Conservation (phyloP, 139 green algal genomes). For the Zygnema circumcarinatum region DNA sequence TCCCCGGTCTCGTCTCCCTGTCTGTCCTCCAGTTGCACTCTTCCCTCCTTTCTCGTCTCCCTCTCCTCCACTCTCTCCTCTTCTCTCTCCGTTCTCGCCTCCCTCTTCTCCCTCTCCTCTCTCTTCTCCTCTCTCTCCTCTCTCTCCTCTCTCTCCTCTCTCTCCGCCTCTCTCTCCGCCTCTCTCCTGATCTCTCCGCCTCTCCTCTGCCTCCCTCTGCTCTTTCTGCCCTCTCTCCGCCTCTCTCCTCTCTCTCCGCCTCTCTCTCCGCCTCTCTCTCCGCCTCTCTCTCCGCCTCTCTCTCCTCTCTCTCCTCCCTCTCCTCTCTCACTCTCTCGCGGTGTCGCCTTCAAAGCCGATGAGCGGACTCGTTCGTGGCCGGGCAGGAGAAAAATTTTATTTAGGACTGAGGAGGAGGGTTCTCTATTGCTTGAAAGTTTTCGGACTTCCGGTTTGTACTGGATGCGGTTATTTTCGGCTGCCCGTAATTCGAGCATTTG, state of each 20-base stretch:
- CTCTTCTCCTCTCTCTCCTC: background rate
- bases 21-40: background rate
- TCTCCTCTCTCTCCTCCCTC: background rate
- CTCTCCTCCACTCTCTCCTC: background rate
- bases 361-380: no score
- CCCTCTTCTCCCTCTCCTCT: constrained; percentile 15
- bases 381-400: no score
- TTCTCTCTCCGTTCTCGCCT: background rate
- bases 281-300: background rate
- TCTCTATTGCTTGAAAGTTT: no score
- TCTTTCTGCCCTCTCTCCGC: constrained; percentile 2
- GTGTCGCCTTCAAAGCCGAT: background rate
- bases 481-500: no score
- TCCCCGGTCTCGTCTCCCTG: background rate
- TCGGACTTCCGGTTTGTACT: no score
- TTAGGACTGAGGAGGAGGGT: no score
- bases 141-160: background rate
- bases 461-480: no score
- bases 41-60: background rate
- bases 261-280: background rate
- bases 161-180: background rate
- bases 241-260: background rate
- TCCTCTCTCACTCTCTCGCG: background rate
- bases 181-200: background rate
- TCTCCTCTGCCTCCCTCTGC: background rate